Base-by-base conservation (phyloP, 2,329 filamentous ascomycete genomes). In the Penicillium sp. region DNA sequence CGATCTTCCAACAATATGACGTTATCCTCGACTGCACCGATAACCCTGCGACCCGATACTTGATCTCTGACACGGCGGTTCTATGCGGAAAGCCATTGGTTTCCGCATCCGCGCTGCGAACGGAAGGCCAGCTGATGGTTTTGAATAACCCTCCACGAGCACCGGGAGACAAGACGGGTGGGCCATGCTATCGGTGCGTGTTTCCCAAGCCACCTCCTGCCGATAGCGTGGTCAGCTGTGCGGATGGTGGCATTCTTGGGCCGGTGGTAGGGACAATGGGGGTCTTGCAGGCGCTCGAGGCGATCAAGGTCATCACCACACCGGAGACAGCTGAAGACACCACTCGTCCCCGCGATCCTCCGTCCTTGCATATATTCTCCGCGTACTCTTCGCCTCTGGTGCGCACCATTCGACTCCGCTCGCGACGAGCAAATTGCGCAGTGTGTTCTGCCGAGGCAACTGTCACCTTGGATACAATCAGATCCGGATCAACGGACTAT, bases 231-330 rank as follows among this genome's bases (percentile, higher is more conserved):
- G 81, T 91, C 1, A 91, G 88, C 56, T 99, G 94, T 67, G 91
- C 92, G 39, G 94, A 99, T 70, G 93, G 92, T 9, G 94, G 94
- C 0, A 92, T 99, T 8, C 67, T 99, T 1, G 94, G 94, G 0
- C 92, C 94, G 0, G 92, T 97, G 0, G 94, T 99, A 0, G 94
- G 94, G 0, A 82, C 86, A 0, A 97, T 99, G 91, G 94, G 94
- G 7, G 87, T 96, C 0, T 76, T 97, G 52, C 94, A 97, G 76
- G 93, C 94, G 0, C 78, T 96, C 1, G 92, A 97, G 75, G 86
- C 91, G 0, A 86, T 97, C 66, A 94, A 95, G 70, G 73, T 97
- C n/a, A 81, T 97, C 14, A 81, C 84, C 0, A 66, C 77, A 22
- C 62, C 61, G 14, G 43, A 64, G 53, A 49, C 68, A 13, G 43